phyloP scores from a whole-genome alignment of 371 early-diverging fungal genomes.

The Saksenaea vasiformis region DNA sequence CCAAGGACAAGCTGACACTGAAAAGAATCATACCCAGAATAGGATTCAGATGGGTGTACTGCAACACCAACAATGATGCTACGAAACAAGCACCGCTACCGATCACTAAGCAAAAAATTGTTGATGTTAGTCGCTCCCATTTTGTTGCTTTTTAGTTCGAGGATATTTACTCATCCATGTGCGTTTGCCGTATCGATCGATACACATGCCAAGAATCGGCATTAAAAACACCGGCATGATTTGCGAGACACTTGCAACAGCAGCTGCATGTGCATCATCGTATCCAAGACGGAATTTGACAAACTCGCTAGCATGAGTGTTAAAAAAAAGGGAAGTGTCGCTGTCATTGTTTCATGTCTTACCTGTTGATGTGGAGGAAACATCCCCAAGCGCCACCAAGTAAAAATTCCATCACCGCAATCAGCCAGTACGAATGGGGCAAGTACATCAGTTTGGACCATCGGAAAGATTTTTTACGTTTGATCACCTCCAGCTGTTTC shows the following conservation, averaged over 20 bases:
- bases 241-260: constrained; percentile 67
- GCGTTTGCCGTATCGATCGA: constrained; percentile 65
- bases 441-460: constrained; percentile 58
- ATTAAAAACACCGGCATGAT: constrained; percentile 67
- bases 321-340: constrained; percentile 9
- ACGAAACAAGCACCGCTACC: constrained; percentile 50
- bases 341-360: constrained; percentile 6
- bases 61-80: constrained; percentile 51
- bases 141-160: background rate
- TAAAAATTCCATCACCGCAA: constrained; percentile 61
- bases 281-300: constrained; percentile 64
- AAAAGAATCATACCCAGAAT: constrained; percentile 64
- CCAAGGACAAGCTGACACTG: constrained; percentile 65
- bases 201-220: constrained; percentile 65
- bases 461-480: constrained; percentile 62
- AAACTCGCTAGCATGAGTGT: constrained; percentile 66
- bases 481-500: constrained; percentile 45
- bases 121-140: background rate
- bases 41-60: constrained; percentile 54
- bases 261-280: constrained; percentile 59
- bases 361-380: constrained; percentile 72
- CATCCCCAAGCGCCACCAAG: constrained; percentile 76
- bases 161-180: constrained; percentile 53
- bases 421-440: constrained; percentile 68
- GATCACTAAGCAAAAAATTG: constrained; percentile 37